Conservation (phyloP, 1,284 basidiomycete genomes). For the Apiotrichum montevideense region DNA sequence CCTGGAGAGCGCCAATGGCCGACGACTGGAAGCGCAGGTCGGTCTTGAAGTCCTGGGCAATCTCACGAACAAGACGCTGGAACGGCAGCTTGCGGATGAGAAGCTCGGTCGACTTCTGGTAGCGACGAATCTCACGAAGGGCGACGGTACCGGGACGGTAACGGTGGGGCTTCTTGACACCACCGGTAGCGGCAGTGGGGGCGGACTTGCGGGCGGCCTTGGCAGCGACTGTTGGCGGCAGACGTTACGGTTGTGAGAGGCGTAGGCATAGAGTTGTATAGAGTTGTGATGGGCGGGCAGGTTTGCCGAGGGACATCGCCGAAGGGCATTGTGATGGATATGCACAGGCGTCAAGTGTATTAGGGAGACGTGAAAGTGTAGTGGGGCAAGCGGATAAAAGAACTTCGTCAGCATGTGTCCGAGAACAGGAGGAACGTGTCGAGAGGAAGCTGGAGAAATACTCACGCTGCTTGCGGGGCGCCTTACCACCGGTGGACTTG, state of each 20-base stretch:
- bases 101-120: constrained; percentile 73
- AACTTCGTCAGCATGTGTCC: too few species aligned
- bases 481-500: constrained; percentile 58
- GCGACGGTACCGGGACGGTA: constrained; percentile 56
- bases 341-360: not conserved
- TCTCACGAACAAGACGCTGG: constrained; percentile 80
- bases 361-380: not conserved
- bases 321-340: too few species aligned
- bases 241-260: not conserved
- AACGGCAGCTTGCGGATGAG: constrained; percentile 89
- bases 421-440: constrained; percentile 1
- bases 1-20: constrained; percentile 65
- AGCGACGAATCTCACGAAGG: constrained; percentile 54
- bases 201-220: constrained; percentile 52
- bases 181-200: constrained; percentile 44
- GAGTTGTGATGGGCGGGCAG: too few species aligned
- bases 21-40: constrained; percentile 64
- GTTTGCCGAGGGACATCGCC: too few species aligned
- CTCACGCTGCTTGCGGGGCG: constrained; percentile 53
- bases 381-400: not conserved
- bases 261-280: too few species aligned
- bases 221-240: constrained; percentile 39
- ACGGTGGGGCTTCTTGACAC: constrained; percentile 59
- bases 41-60: constrained; percentile 60
- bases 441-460: constrained; percentile 3